Base-by-base conservation (phyloP, 345 rosid genomes). In the Corchorus capsularis region DNA sequence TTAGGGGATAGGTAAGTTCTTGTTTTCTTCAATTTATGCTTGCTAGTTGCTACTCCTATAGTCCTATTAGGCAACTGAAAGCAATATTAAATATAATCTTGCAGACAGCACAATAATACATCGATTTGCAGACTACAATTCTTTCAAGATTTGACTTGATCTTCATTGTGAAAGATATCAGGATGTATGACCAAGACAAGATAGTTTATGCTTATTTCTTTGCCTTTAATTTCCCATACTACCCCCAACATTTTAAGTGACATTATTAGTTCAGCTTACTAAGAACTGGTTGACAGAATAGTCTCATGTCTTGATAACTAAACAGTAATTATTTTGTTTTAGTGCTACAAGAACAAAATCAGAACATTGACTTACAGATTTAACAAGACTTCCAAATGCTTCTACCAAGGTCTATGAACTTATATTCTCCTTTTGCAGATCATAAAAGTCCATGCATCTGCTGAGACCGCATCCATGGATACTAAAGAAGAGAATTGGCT, bases 71-170 rank as follows among this genome's bases (percentile, higher is more conserved):
- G 47, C 27, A 79, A 72, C 82, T 83, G 61, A 82, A 8, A 11
- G 32, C 37, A 37, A 45, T 65, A 13, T 53, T n/a, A n/a, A n/a
- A n/a, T 27, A 78, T 79, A 47, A 35, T 69, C 66, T 76, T 82
- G 35, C n/a, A 91, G 96, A 87, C 98, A 72, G 92, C 98, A 47
- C 98, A 93, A 95, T 79, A 95, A 95, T 77, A 93, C n/a, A n/a
- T n/a, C 93, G 99, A 95, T 83, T 81, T 95, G 85, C 98, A 95
- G 83, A 90, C 99, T 61, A 93, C 98, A 54, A 95, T 95, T 82
- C 93, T 95, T 56, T 95, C 99, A 74, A 87, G 99, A 84, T 95
- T 95, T 85, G 97, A 95, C 86, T 86, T 95, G 50, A 95, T 95
- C 74, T 95, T 95, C 82, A 95, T 95, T 32, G 98, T 95, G 75